Percentiles rank a stretch among this genome's conserved stretches.
Evolutionary conservation across 2,329 filamentous ascomycete genomes (phyloP).

Genomic region (Botrytis cinerea): DNA sequence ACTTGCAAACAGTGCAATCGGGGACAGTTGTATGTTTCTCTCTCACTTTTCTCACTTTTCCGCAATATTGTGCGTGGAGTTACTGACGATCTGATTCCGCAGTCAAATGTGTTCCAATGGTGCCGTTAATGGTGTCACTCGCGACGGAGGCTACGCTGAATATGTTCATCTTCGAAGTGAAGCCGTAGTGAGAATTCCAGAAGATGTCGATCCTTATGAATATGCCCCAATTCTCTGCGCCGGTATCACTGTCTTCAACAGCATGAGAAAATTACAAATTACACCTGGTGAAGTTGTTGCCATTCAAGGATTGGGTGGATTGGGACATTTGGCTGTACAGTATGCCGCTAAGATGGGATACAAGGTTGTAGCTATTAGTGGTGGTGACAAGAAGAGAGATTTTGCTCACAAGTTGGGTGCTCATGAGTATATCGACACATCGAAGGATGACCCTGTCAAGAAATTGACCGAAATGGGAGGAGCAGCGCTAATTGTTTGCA

Average conservation of each 20-base stretch:
- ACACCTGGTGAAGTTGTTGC: constrained; percentile 56
- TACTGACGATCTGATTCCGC: background rate
- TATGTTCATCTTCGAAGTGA: constrained; percentile 62
- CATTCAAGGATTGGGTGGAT: constrained; percentile 70
- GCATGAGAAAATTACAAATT: constrained; percentile 55
- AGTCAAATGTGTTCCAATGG: constrained; percentile 65
- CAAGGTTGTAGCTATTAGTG: constrained; percentile 67
- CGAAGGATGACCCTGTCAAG: constrained; percentile 50
- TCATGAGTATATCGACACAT: constrained; percentile 60
- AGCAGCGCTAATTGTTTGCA: constrained; percentile 62
- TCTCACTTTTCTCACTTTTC: background rate
- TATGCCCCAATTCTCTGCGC: constrained; percentile 64
- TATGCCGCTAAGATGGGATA: constrained; percentile 77
- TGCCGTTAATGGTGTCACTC: constrained; percentile 64
- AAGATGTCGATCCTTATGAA: constrained; percentile 52
- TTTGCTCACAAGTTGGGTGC: constrained; percentile 66
- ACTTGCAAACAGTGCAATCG: constrained; percentile 64
- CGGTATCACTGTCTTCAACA: constrained; percentile 65
- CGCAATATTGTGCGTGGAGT: background rate
- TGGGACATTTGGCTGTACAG: constrained; percentile 77
- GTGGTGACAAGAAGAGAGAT: constrained; percentile 64
- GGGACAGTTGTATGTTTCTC: constrained; percentile 47
- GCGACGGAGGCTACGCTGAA: constrained; percentile 68
- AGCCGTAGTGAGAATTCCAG: constrained; percentile 59
- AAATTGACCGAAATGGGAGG: constrained; percentile 60